phyloP scores from a whole-genome alignment of 2,329 filamentous ascomycete species.

The Sporothrix dimorphospora region DNA sequence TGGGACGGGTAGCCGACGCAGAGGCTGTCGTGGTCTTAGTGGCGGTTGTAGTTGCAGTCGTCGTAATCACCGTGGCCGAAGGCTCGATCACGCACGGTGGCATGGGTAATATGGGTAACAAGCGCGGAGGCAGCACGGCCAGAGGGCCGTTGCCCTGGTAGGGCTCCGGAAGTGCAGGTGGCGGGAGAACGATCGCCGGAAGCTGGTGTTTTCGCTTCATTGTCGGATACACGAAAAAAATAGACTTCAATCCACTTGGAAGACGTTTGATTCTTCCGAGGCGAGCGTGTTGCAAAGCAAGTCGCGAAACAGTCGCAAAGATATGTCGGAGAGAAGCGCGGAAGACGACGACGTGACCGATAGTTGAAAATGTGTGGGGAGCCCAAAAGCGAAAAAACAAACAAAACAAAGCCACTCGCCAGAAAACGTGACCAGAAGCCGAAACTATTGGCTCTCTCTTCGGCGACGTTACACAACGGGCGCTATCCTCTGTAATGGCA shows the following conservation, averaged over 20 bases:
- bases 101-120: not conserved
- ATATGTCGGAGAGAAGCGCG: not conserved
- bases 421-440: not conserved
- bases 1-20: not conserved
- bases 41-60: not conserved
- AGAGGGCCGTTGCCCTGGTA: conserved; percentile 9
- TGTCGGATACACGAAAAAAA: not conserved
- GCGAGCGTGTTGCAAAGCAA: not conserved
- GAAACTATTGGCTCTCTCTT: not conserved
- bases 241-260: not conserved
- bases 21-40: not conserved
- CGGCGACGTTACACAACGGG: not conserved
- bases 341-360: not conserved
- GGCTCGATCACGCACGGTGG: not conserved
- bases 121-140: not conserved
- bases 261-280: not conserved
- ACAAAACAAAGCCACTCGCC: not conserved
- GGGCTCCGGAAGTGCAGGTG: not conserved
- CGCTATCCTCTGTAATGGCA: not conserved
- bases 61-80: not conserved
- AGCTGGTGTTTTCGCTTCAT: conserved; percentile 3
- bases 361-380: not conserved
- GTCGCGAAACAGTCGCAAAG: not conserved
- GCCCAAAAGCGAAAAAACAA: not conserved
- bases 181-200: not conserved